Evolutionary conservation across 805 yeast genomes (phyloP), one percentile per base, ranked within the genome.

Genomic region (Starmerella apicola): DNA sequence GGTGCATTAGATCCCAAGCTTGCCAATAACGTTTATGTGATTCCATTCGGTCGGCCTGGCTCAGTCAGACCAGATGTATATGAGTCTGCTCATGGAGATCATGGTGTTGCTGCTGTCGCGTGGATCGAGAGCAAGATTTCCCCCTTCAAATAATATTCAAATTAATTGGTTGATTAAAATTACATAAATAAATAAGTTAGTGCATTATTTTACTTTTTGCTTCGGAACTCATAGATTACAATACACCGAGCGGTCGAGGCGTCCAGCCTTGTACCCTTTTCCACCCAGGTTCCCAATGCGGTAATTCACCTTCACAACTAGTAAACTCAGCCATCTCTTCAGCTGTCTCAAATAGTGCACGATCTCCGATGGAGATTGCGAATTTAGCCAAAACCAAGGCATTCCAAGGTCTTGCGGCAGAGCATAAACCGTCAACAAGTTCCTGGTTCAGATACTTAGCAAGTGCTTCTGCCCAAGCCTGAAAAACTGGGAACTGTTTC

Each of bases 21-120:
- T 46, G 47, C 30, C 53, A 63, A 58, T 26, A 67, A 67, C 2
- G 55, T 51, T 20, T 67, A 59, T 47, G 48, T 64, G 16, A 56
- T 59, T 13, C 68, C 74, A 3, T 68, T 61, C 59, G 74, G 75
- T 0, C 42, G 51, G 3, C 48, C 59, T 10, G 69, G 69, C 20
- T 35, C 32, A 2, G 46, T 60, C 17, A 54, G 70, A 46, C 43
- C 46, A 1, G 73, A 68, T 41, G 49, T 69, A 15, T 44, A 44
- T 9, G 58, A 48, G 3, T 62, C 60, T 1, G 45, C 57, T 29
- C 51, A 50, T 4, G 56, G 57, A 32, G 65, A 58, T 6, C 53
- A 46, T 16, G 67, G 63, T 3, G 50, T 49, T 17, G 53, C 52
- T 34, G 45, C 62, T 4, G 59, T 68, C 64, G 50, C 57, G 5